These are phyloP conservation scores for Eucalyptus pauciflora DNA, from an alignment of 345 rosid genomes.

Conservation along the genomic window DNA sequence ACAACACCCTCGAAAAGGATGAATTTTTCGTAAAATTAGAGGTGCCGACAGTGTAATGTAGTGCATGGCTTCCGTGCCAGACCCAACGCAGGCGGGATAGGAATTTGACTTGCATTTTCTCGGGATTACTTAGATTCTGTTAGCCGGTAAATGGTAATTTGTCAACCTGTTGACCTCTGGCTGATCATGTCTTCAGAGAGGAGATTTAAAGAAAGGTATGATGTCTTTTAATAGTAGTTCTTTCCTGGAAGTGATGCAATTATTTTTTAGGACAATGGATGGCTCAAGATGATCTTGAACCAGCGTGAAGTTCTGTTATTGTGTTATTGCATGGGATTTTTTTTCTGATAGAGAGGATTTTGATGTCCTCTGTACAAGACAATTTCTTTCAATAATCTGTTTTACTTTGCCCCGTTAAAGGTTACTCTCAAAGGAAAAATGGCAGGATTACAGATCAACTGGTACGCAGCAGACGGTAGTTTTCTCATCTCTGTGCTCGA, in stretches of 20 bases:
- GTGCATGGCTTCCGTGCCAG: neutral
- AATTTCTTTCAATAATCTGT: conserved; percentile 64
- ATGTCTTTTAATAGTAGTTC: conserved; percentile 51
- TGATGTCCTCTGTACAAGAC: conserved; percentile 41
- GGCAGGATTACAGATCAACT: conserved; percentile 79
- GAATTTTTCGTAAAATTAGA: neutral
- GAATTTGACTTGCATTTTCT: neutral
- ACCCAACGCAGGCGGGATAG: neutral
- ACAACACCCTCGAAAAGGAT: neutral
- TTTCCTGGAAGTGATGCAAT: conserved; percentile 32
- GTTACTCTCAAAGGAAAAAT: conserved; percentile 77
- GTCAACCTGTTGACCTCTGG: conserved; percentile 9
- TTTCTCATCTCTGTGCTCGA: neutral
- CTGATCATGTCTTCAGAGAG: conserved; percentile 52
- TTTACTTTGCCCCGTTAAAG: conserved; percentile 64
- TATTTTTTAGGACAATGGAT: neutral
- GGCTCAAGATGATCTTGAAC: neutral
- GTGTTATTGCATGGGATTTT: neutral
- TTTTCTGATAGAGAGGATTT: neutral
- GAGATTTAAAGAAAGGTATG: conserved; percentile 78
- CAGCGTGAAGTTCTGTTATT: neutral
- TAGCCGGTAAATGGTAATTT: neutral
- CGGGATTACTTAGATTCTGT: neutral
- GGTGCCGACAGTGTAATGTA: neutral
- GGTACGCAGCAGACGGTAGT: conserved; percentile 66